Percentiles rank a stretch among this genome's conserved stretches.
These are phyloP conservation scores for Penicillium sp. DNA, from an alignment of 2,329 filamentous ascomycete genomes.

Conservation along the genomic window DNA sequence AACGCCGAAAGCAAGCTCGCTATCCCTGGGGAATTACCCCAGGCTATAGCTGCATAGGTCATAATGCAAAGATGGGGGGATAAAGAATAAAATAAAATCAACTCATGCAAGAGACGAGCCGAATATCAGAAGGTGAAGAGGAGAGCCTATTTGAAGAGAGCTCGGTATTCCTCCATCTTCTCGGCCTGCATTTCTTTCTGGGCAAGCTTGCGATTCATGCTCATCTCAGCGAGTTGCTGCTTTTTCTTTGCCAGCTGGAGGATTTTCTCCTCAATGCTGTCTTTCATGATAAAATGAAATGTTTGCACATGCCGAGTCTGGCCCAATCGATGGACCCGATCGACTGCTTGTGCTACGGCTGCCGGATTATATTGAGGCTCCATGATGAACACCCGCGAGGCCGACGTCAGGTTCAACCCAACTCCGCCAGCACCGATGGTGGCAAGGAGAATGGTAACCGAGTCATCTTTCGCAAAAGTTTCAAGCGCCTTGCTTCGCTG, in stretches of 20 bases:
- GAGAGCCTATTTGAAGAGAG: constrained; percentile 50
- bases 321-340: constrained; percentile 84
- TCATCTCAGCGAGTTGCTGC: constrained; percentile 79
- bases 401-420: constrained; percentile 82
- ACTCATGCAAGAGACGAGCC: background rate
- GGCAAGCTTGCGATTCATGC: constrained; percentile 63
- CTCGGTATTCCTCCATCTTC: constrained; percentile 56
- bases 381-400: constrained; percentile 89
- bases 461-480: constrained; percentile 65
- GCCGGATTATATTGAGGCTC: constrained; percentile 97
- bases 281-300: constrained; percentile 79
- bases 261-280: constrained; percentile 94
- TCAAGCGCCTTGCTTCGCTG: constrained; percentile 71
- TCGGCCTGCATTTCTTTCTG: constrained; percentile 60
- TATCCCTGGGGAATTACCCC: too few relatives aligned
- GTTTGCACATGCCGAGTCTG: constrained; percentile 87
- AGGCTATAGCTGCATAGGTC: too few relatives aligned
- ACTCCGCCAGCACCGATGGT: constrained; percentile 89
- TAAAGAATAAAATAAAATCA: background rate
- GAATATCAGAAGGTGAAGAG: background rate
- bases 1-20: background rate
- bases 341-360: constrained; percentile 87
- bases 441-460: constrained; percentile 74
- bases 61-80: too few relatives aligned
- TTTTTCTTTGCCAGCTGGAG: constrained; percentile 85